Base-by-base conservation (phyloP, 306 rosid species). In the Argentina anserina region DNA sequence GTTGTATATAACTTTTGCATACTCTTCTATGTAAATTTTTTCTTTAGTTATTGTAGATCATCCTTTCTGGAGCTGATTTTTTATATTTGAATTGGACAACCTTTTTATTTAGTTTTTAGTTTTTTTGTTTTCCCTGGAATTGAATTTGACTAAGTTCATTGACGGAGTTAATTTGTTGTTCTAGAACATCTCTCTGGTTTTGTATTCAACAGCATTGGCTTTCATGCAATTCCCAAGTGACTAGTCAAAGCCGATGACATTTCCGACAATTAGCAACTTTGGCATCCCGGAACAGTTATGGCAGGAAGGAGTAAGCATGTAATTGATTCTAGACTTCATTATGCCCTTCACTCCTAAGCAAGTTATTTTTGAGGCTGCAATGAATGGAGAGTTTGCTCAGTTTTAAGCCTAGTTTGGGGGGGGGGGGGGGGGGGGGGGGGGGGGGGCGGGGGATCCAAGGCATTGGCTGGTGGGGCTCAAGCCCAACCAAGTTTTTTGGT, bases 1-100 rank as follows among this genome's bases (percentile, higher is more conserved):
- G 37, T 67, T 90, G 88, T 85, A 79, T 64, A 84, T 84, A 82
- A 42, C 61, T 61, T 77, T 81, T 68, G 69, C 70, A 65, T 78
- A 76, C 72, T 75, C 78, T 64, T 62, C 65, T 56, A 78, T 87
- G 83, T 83, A 81, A 81, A 67, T 56, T 84, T 86, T 78, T 75
- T 37, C 79, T 47, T 50, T 37, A 79, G 79, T 83, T 81, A 65
- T 72, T 75, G 70, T 82, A 86, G 85, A 79, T 84, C 62, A 42
- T 62, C 59, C 23, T 73, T 33, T 21, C 26, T 77, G 61, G 67
- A 21, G 39, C 20, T 17, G 63, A 66, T 65, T 42, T 55, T 78
- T 60, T 49, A 36, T 76, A 61, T 49, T 69, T 63, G 67, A 53
- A 41, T 65, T 77, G 67, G 72, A 42, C 28, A 31, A 50, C 14